A percentile compares a stretch with the other conserved stretches of the same genome.
Evolutionary conservation across 73 alveolate species (phyloP).

Genomic region (Durusdinium trenchii): DNA sequence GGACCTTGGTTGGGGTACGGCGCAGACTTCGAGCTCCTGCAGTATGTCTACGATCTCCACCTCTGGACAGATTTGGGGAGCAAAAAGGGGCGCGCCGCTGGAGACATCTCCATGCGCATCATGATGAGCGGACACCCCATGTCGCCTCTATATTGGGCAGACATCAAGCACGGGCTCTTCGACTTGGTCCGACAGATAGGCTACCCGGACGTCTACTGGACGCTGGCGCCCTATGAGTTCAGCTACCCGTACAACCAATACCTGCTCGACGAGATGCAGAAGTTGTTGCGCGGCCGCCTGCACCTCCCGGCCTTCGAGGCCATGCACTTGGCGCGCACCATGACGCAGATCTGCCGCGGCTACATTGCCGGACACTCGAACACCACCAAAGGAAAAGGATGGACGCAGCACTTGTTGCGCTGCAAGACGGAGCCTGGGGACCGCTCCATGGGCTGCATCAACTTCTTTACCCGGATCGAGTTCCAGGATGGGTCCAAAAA

Average conservation of each 20-base stretch:
- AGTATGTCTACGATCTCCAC: slow-evolving; percentile 47
- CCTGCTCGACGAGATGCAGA: slow-evolving; percentile 15
- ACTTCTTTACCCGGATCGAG: not conserved
- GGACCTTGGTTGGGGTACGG: slow-evolving; percentile 34
- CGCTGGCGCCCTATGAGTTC: slow-evolving; percentile 51
- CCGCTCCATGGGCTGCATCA: not conserved
- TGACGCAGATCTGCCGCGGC: not conserved
- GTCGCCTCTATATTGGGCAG: slow-evolving; percentile 29
- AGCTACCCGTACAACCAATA: not conserved
- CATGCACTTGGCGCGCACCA: not conserved
- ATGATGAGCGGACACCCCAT: slow-evolving; percentile 49
- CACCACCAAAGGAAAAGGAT: too few species aligned
- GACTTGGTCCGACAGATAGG: slow-evolving; percentile 16
- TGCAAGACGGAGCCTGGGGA: not conserved
- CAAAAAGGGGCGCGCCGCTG: not conserved
- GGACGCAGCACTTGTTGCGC: not conserved
- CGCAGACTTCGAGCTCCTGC: slow-evolving; percentile 5
- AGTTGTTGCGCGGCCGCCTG: not conserved
- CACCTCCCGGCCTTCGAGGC: not conserved
- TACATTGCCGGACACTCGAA: not conserved
- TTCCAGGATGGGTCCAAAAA: not conserved
- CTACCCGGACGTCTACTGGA: not conserved
- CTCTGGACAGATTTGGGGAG: slow-evolving; percentile 34
- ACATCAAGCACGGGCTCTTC: not conserved
- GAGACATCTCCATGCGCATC: not conserved